Conservation (phyloP, 768 basidiomycete genomes). For the Hericium rajendrae region DNA sequence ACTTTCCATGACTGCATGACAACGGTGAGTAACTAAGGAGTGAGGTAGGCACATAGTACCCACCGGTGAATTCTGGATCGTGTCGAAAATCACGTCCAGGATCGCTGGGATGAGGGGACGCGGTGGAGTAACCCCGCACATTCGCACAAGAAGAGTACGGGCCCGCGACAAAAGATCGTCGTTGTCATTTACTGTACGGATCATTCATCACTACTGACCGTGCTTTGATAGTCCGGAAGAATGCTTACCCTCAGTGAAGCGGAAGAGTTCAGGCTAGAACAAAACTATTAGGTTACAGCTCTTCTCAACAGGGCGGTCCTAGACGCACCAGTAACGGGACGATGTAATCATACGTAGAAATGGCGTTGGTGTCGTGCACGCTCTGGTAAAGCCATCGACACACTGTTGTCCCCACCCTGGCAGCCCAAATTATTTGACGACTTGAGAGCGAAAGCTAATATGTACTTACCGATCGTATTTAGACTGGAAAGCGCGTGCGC, state of each 20-base stretch:
- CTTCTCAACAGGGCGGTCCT: background rate
- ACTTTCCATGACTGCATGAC: constrained; percentile 71
- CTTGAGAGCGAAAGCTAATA: background rate
- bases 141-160: constrained; percentile 62
- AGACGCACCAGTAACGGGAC: constrained; percentile 64
- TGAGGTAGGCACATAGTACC: constrained; percentile 17
- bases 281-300: constrained; percentile 5
- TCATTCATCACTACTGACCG: background rate
- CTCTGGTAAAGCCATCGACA: constrained; percentile 74
- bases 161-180: constrained; percentile 59
- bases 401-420: constrained; percentile 52
- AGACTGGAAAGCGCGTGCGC: constrained; percentile 73
- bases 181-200: constrained; percentile 53
- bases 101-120: constrained; percentile 56
- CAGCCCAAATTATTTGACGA: background rate
- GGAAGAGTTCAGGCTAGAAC: constrained; percentile 59
- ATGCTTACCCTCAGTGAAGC: constrained; percentile 54
- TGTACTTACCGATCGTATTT: constrained; percentile 64
- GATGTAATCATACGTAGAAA: constrained; percentile 71
- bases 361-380: constrained; percentile 69
- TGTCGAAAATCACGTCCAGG: constrained; percentile 62
- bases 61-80: constrained; percentile 69
- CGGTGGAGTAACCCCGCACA: constrained; percentile 81
- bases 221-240: background rate
- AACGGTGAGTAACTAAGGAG: background rate